phyloP scores from a whole-genome alignment of 2,329 filamentous ascomycete genomes.

The Ceratocystis harringtonii region DNA sequence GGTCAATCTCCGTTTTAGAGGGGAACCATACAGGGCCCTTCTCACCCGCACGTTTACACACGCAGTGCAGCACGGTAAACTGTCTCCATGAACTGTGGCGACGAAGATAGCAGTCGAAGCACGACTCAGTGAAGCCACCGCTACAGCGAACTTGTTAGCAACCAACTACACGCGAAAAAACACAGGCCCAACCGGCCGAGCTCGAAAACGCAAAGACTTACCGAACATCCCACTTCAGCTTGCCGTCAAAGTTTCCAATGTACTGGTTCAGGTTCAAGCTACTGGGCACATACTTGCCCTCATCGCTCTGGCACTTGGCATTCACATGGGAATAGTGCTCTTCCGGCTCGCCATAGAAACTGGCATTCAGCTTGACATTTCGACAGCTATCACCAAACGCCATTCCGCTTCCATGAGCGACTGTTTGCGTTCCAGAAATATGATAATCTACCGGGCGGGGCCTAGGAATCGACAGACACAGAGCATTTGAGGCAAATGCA shows the following conservation, averaged over 20 bases:
- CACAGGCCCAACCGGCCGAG: background rate
- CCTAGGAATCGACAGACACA: background rate
- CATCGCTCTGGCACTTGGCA: constrained; percentile 7
- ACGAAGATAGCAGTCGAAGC: constrained; percentile 14
- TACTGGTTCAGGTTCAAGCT: constrained; percentile 5
- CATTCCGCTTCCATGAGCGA: background rate
- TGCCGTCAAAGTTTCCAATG: constrained; percentile 15
- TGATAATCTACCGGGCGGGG: background rate
- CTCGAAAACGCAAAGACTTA: constrained; percentile 2
- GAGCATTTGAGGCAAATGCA: background rate
- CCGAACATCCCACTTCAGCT: constrained; percentile 14
- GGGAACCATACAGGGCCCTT: constrained; percentile 16
- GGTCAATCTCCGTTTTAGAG: constrained; percentile 14
- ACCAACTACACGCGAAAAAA: background rate
- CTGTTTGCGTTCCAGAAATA: too few species aligned
- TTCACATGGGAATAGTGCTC: constrained; percentile 10
- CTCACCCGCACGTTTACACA: constrained; percentile 11
- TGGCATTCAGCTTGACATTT: constrained; percentile 6
- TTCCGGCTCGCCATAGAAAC: constrained; percentile 10
- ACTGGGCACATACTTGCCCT: constrained; percentile 1
- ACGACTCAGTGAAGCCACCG: constrained; percentile 13
- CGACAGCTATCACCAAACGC: constrained; percentile 9
- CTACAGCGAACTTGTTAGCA: constrained; percentile 4
- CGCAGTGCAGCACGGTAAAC: constrained; percentile 16
- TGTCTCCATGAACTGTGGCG: constrained; percentile 12